These are phyloP conservation scores for Tricladium varicosporioides DNA, from an alignment of 2,329 filamentous ascomycete species.

Conservation along the genomic window DNA sequence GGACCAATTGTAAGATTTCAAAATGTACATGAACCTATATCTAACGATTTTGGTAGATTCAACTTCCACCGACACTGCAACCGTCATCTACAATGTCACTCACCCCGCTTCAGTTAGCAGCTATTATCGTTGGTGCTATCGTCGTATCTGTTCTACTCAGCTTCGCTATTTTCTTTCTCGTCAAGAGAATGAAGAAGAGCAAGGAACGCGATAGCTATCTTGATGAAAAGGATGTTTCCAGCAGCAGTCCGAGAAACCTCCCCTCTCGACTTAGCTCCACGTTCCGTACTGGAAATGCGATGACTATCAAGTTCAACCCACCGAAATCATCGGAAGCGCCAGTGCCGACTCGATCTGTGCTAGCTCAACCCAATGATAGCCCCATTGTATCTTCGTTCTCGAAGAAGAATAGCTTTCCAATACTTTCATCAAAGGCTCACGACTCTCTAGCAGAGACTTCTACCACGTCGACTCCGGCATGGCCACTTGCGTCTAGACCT, in stretches of 20 bases:
- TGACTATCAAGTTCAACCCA: constrained; percentile 19
- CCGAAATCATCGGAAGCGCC: constrained; percentile 12
- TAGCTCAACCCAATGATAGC: background rate
- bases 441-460: too few relatives aligned
- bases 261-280: constrained; percentile 13
- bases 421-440: too few relatives aligned
- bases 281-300: constrained; percentile 14
- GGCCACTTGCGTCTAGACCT: too few relatives aligned
- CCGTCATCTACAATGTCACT: constrained; percentile 1
- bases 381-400: background rate
- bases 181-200: constrained; percentile 9
- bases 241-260: constrained; percentile 12
- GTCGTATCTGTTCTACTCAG: constrained; percentile 5
- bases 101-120: constrained; percentile 11
- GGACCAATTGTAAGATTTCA: background rate
- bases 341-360: background rate
- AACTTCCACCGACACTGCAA: background rate
- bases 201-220: constrained; percentile 16
- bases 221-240: constrained; percentile 12
- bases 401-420: background rate
- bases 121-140: constrained; percentile 11
- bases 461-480: too few relatives aligned
- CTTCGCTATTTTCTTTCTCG: constrained; percentile 8
- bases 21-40: background rate
- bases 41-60: background rate